Percentiles rank a stretch among this genome's conserved stretches.
These are phyloP conservation scores for Vitis amurensis DNA, from an alignment of 164 flowering plant species.

Conservation along the genomic window DNA sequence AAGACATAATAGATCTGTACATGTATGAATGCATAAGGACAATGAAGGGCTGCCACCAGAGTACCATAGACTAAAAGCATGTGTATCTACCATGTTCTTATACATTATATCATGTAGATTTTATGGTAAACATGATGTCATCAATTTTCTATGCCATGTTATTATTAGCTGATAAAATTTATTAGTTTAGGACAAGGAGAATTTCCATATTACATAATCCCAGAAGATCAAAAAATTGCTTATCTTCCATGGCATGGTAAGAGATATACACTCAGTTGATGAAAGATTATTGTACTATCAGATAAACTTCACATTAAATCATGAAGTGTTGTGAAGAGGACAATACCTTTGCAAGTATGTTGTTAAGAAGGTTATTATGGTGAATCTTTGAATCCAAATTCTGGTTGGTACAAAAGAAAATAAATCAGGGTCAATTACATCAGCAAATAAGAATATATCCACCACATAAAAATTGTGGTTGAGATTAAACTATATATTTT, in stretches of 20 bases:
- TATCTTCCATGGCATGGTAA: not conserved
- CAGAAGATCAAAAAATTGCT: not conserved
- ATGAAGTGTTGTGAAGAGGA: not conserved
- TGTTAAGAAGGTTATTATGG: conserved; percentile 93
- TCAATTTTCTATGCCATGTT: not conserved
- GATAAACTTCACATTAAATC: conserved; percentile 1
- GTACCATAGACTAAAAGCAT: not conserved
- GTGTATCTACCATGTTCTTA: not conserved
- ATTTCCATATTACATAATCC: not conserved
- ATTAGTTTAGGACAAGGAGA: not conserved
- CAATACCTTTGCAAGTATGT: conserved; percentile 84
- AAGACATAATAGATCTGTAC: no score
- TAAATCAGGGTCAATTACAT: conserved; percentile 1
- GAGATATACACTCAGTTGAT: not conserved
- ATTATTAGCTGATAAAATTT: not conserved
- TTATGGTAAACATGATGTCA: not conserved
- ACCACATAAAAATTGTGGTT: not conserved
- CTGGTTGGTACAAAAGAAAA: conserved; percentile 35
- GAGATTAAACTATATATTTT: no score
- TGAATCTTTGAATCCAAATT: conserved; percentile 98
- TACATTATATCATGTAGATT: not conserved
- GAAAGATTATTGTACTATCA: not conserved
- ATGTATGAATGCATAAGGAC: no score
- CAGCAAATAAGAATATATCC: not conserved
- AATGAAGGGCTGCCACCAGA: no score